Conservation (phyloP, 305 asterid genomes). For the Solanum hybrid region DNA sequence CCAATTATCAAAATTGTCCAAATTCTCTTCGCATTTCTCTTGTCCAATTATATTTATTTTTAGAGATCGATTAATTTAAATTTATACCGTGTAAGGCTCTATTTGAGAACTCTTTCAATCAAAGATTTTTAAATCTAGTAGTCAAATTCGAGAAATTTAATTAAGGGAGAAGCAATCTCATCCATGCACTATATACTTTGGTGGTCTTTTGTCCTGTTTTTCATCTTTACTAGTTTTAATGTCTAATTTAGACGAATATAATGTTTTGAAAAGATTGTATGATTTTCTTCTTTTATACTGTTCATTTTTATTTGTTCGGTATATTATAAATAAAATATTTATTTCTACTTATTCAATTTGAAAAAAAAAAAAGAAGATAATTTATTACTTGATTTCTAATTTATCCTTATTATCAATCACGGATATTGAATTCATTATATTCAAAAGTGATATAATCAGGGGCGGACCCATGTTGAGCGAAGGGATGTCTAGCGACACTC, state of each 20-base stretch:
- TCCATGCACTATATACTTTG: background rate
- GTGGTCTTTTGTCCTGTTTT: accelerated
- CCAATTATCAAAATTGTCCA: background rate
- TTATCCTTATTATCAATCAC: background rate
- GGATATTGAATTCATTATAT: no score
- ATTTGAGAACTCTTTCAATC: no score
- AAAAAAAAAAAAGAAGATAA: no score
- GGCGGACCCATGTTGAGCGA: background rate
- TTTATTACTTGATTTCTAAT: no score
- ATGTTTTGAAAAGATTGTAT: background rate
- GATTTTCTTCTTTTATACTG: background rate
- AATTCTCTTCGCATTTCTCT: background rate
- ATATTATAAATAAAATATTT: no score
- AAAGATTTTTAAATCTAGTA: no score
- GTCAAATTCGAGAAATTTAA: no score
- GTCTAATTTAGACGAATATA: background rate
- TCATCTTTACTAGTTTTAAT: background rate
- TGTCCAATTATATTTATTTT: background rate
- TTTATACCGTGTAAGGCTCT: accelerated
- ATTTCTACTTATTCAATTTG: background rate
- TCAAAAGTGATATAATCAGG: no score
- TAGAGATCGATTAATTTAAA: no score
- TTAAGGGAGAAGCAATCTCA: background rate
- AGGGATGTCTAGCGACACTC: background rate
- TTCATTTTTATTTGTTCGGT: background rate